These are phyloP conservation scores for Fusarium burgessii DNA, from an alignment of 2,329 filamentous ascomycete species.

Conservation along the genomic window DNA sequence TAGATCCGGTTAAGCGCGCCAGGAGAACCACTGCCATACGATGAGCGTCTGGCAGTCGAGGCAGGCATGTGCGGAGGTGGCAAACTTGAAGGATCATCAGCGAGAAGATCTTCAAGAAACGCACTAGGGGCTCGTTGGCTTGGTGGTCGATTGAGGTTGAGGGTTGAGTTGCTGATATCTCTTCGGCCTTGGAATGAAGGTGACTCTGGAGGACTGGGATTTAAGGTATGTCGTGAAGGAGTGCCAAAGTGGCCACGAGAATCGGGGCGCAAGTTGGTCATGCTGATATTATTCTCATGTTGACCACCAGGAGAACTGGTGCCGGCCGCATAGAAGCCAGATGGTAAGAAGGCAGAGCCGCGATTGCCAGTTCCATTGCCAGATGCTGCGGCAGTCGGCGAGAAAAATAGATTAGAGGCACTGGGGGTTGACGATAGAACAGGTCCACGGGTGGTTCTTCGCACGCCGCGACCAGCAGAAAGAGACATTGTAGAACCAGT, in stretches of 20 bases:
- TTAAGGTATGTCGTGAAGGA: constrained; percentile 56
- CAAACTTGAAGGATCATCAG: constrained; percentile 72
- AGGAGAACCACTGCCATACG: constrained; percentile 39
- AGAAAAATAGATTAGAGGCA: constrained; percentile 88
- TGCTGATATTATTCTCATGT: constrained; percentile 66
- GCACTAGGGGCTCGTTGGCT: constrained; percentile 85
- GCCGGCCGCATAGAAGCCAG: constrained; percentile 88
- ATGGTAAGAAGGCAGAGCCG: constrained; percentile 84
- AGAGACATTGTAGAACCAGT: constrained; percentile 67
- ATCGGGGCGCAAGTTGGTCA: constrained; percentile 72
- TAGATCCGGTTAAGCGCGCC: constrained; percentile 46
- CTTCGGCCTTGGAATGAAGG: constrained; percentile 65
- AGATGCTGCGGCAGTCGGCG: constrained; percentile 82
- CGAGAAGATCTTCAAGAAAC: constrained; percentile 90
- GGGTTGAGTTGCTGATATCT: constrained; percentile 71
- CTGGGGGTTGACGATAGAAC: constrained; percentile 69
- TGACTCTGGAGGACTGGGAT: constrained; percentile 73
- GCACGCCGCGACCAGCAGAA: constrained; percentile 62
- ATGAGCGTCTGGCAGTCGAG: constrained; percentile 39
- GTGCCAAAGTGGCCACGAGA: constrained; percentile 62
- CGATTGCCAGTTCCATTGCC: constrained; percentile 73
- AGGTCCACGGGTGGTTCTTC: constrained; percentile 65
- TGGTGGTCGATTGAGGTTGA: constrained; percentile 71
- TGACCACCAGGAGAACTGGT: constrained; percentile 62
- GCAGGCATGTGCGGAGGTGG: constrained; percentile 58